Evolutionary conservation across 495 filamentous ascomycete genomes (phyloP), one percentile per base, ranked within the genome.

Genomic region (Daldinia loculata): DNA sequence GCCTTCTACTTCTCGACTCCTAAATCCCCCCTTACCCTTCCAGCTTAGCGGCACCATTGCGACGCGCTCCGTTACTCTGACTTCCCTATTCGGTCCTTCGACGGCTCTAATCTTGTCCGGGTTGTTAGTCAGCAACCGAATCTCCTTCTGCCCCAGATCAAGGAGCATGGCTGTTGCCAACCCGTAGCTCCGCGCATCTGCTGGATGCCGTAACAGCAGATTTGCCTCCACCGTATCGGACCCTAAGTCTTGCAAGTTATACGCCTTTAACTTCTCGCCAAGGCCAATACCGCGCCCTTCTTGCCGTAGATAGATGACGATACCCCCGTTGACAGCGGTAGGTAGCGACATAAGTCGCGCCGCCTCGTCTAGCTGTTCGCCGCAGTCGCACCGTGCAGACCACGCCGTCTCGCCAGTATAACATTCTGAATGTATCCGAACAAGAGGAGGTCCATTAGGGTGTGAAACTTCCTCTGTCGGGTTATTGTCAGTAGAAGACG

Each of bases 381-480:
- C 95, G 77, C 95, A 99, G 79, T 99, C 95, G 79, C 95, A 99
- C 5, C 95, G 89, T 26, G 96, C 95, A 1, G 93, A 97, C 95
- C 95, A 98, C 0, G 95, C 95, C 0, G 95, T 98, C 82, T 99
- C 95, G 14, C 95, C 95, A 0, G 95, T 99, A 79, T 99, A 99
- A 83, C 95, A 99, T 78, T 99, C 95, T 7, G 92, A 95, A 78
- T 99, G 95, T 78, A 99, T 98, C 61, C 95, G 86, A 15, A 98
- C 94, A 39, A 98, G 83, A 0, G 96, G 94, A 29, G 77, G 73
- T 4, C 69, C 67, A 17, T 36, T 56, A 61, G 59, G 52, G 5
- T 15, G 27, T 12, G 55, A 27, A 7, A 24, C 19, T 4, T 41
- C 56, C 27, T 59, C 71, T 26, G 27, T 56, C 2, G 79, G 61